Conservation (phyloP, 1,284 basidiomycete genomes). For the Cryptococcus deneoformans region DNA sequence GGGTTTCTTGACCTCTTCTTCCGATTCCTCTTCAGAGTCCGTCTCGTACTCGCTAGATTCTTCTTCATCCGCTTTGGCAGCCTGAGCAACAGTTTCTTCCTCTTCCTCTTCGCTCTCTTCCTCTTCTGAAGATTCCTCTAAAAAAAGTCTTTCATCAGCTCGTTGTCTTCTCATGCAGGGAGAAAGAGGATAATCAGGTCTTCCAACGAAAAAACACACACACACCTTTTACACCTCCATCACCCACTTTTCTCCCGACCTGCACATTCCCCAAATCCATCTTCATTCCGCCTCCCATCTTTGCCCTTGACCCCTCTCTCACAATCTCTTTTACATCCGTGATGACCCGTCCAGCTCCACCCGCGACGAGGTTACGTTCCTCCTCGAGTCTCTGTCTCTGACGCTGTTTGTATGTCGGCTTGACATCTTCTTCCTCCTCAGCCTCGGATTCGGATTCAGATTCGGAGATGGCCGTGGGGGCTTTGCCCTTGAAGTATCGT, state of each 20-base stretch:
- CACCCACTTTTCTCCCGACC: constrained; percentile 29
- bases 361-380: constrained; percentile 38
- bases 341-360: constrained; percentile 46
- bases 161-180: background rate
- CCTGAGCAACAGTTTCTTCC: constrained; percentile 19
- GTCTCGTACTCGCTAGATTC: constrained; percentile 50
- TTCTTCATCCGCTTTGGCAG: constrained; percentile 15
- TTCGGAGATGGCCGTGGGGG: constrained; percentile 27
- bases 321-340: constrained; percentile 10
- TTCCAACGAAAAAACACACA: background rate
- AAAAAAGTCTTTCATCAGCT: constrained; percentile 12
- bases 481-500: constrained; percentile 46
- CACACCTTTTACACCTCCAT: constrained; percentile 32
- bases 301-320: constrained; percentile 1
- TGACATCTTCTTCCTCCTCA: constrained; percentile 11
- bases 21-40: constrained; percentile 38
- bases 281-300: constrained; percentile 22
- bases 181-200: too few relatives aligned
- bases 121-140: constrained; percentile 24
- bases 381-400: constrained; percentile 1
- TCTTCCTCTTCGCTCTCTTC: constrained; percentile 40
- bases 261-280: constrained; percentile 39
- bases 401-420: background rate
- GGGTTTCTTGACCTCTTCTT: constrained; percentile 39
- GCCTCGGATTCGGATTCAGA: constrained; percentile 29